Conservation (phyloP, 768 basidiomycete species). For the Pluteus cervinus region DNA sequence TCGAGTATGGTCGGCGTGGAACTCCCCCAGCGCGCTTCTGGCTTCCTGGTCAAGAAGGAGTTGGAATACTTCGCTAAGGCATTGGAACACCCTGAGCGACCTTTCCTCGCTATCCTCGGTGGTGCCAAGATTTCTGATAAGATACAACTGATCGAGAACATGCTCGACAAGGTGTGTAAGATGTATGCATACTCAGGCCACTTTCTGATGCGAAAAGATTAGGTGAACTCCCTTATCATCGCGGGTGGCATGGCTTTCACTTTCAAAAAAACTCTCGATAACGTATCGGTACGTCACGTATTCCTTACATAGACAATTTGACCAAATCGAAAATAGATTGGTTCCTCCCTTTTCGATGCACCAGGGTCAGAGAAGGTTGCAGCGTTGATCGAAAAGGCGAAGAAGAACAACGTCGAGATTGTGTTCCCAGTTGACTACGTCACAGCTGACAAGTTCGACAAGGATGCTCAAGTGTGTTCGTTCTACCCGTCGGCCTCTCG, state of each 20-base stretch:
- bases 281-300: slow-evolving; percentile 49
- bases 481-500: slow-evolving; percentile 3
- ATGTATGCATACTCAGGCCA: neutral
- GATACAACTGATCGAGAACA: slow-evolving; percentile 97
- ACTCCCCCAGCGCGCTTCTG: slow-evolving; percentile 86
- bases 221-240: slow-evolving; percentile 95
- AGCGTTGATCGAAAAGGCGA: slow-evolving; percentile 84
- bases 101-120: slow-evolving; percentile 97
- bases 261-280: slow-evolving; percentile 91
- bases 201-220: slow-evolving; percentile 2
- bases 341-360: slow-evolving; percentile 89
- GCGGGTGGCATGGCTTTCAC: slow-evolving; percentile 99
- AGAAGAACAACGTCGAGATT: slow-evolving; percentile 85
- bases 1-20: slow-evolving; percentile 98
- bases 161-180: slow-evolving; percentile 83
- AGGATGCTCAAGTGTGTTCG: slow-evolving; percentile 71
- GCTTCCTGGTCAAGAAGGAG: slow-evolving; percentile 98
- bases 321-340: slow-evolving; percentile 54
- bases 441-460: slow-evolving; percentile 92
- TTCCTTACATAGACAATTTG: slow-evolving; percentile 1
- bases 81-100: slow-evolving; percentile 87
- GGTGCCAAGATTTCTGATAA: slow-evolving; percentile 99
- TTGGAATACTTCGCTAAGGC: slow-evolving; percentile 98
- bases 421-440: slow-evolving; percentile 95
- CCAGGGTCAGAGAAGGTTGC: slow-evolving; percentile 84